Evolutionary conservation across 2,329 filamentous ascomycete species (phyloP), one percentile per base, ranked within the genome.

Genomic region (Plenodomus tracheiphilus): DNA sequence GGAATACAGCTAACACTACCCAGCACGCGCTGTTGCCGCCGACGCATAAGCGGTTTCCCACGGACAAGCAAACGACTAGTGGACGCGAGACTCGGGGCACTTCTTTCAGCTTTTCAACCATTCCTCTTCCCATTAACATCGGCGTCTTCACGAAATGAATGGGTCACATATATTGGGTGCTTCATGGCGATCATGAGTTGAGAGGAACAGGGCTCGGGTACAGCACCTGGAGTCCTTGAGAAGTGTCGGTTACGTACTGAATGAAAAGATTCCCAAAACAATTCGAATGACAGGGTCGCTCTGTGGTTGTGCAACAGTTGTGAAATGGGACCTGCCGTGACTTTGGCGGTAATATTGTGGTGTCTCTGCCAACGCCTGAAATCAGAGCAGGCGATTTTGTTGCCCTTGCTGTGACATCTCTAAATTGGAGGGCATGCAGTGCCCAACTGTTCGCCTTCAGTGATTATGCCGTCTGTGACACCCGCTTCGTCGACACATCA

Each of bases 11-110:
- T 69, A 63, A 68, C 47, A 22, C 3, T 4, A 7, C 10, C 20
- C 49, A 74, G 71, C 71, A 58, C 69, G 71, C 58, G 70, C 69
- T 41, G 63, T 73, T 51, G 70, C 64, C 52, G 68, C 55, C 47
- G 51, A 64, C 42, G 71, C 71, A 46, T 74, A 73, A 72, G 59
- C 61, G 51, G 40, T 43, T 54, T 53, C 47, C 54, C 55, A 44
- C 35, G 47, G 46, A 53, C 51, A 53, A 60, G 51, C 32, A 49
- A 58, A 59, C 39, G 44, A 49, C 53, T 38, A 50, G 53, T 58
- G 28, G 59, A 66, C 64, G 59, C 56, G 48, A 56, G 43, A 51
- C 50, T 61, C 59, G 57, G 54, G 57, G 54, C 52, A 55, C 51
- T 59, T 62, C 59, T 62, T 61, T 64, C 59, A 59, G 52, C 47